phyloP scores from a whole-genome alignment of 305 asterid genomes.

The Vinca major region DNA sequence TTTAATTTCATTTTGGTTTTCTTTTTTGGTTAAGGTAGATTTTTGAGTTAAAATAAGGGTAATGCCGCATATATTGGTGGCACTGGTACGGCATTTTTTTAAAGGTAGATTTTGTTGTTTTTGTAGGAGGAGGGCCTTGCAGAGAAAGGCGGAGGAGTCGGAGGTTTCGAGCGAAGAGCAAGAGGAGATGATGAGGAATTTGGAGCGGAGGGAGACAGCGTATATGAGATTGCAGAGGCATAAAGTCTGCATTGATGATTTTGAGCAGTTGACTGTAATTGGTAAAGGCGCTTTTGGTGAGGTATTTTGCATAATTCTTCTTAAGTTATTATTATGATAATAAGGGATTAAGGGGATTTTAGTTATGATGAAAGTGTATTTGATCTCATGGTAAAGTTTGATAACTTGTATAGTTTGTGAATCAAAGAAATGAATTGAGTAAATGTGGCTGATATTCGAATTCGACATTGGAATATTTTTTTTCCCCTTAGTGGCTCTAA shows the following conservation, averaged over 20 bases:
- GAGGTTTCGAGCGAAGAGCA: slow-evolving; percentile 80
- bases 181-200: slow-evolving; percentile 71
- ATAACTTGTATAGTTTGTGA: neutral
- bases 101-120: neutral
- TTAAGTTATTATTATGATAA: neutral
- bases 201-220: slow-evolving; percentile 90
- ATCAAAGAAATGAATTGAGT: neutral
- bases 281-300: slow-evolving; percentile 96
- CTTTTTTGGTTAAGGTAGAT: neutral
- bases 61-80: too few relatives aligned
- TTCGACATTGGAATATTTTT: neutral
- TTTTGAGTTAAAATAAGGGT: too few relatives aligned
- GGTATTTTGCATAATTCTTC: slow-evolving; percentile 23
- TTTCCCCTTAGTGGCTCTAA: neutral
- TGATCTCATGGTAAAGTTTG: too few relatives aligned
- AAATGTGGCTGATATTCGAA: neutral
- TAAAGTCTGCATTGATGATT: slow-evolving; percentile 92
- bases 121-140: slow-evolving; percentile 79
- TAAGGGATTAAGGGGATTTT: neutral
- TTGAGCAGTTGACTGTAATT: slow-evolving; percentile 78
- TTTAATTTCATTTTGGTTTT: neutral
- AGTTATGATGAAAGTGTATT: neutral
- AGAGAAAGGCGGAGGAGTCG: slow-evolving; percentile 74
- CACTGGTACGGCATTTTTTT: too few relatives aligned
- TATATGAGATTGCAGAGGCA: slow-evolving; percentile 95